phyloP scores from a whole-genome alignment of 345 rosid genomes.

The Camelina sativa region DNA sequence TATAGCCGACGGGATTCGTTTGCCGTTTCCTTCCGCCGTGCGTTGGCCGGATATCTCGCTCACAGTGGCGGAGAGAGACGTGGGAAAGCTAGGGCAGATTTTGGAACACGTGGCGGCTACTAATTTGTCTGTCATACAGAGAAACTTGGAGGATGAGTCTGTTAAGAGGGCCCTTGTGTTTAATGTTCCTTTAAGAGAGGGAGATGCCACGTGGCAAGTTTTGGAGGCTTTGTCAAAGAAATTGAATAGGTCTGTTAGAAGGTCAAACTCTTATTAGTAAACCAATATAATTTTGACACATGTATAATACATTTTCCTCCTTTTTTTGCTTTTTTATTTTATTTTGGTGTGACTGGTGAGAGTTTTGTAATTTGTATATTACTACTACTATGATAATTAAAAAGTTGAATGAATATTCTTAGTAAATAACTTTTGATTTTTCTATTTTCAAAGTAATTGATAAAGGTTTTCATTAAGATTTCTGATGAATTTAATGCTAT shows the following conservation, averaged over 20 bases:
- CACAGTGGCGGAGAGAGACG: constrained; percentile 83
- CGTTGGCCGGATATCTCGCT: constrained; percentile 83
- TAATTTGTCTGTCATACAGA: constrained; percentile 71
- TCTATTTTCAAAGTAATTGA: background rate
- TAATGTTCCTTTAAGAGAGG: constrained; percentile 55
- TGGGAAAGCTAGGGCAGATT: constrained; percentile 56
- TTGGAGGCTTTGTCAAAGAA: constrained; percentile 55
- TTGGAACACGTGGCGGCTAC: constrained; percentile 80
- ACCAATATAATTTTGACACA: constrained; percentile 42
- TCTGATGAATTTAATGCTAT: too few relatives aligned
- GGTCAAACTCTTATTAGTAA: constrained; percentile 33
- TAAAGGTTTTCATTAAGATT: too few relatives aligned
- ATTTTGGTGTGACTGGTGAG: background rate
- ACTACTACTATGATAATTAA: too few relatives aligned
- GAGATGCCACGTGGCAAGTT: constrained; percentile 95
- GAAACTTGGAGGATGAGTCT: constrained; percentile 59
- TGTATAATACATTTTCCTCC: background rate
- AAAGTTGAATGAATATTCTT: background rate
- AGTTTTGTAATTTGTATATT: background rate
- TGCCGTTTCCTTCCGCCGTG: constrained; percentile 70
- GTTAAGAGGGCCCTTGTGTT: constrained; percentile 67
- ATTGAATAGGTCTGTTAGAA: constrained; percentile 57
- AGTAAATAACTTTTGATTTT: too few relatives aligned
- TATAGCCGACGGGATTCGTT: constrained; percentile 83
- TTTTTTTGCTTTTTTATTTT: too few relatives aligned